Conservation (phyloP, 129 eudicot genomes). For the Lonicera japonica region DNA sequence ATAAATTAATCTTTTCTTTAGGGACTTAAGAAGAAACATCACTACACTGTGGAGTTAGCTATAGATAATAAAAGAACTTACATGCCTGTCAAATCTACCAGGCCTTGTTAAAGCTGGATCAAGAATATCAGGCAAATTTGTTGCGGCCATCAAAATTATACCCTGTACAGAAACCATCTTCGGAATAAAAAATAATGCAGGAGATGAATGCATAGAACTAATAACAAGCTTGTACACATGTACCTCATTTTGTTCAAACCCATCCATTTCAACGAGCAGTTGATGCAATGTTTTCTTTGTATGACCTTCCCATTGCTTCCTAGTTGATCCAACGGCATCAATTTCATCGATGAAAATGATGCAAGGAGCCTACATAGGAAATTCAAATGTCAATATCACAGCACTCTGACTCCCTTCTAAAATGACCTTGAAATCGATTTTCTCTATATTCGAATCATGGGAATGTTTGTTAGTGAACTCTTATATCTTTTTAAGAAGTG, state of each 20-base stretch:
- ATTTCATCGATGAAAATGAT: conserved; percentile 94
- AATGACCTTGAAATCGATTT: too few species aligned
- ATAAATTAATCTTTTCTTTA: too few species aligned
- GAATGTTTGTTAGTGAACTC: too few species aligned
- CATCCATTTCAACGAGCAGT: conserved; percentile 1
- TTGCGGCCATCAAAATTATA: conserved; percentile 86
- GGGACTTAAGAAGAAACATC: not conserved
- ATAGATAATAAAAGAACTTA: conserved; percentile 42
- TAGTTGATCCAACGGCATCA: conserved; percentile 94
- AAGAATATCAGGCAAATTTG: conserved; percentile 85
- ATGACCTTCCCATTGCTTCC: conserved; percentile 99
- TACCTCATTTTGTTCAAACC: conserved; percentile 77
- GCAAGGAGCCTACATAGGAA: conserved; percentile 74
- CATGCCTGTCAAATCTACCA: conserved; percentile 92
- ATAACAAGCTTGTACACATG: not conserved
- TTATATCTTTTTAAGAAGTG: too few species aligned
- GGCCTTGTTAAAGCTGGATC: conserved; percentile 91
- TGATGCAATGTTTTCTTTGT: conserved; percentile 51
- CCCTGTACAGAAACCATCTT: conserved; percentile 39
- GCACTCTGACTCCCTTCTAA: too few species aligned
- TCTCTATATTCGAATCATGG: too few species aligned
- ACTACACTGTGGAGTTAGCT: not conserved
- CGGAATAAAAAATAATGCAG: not conserved
- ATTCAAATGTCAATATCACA: not conserved
- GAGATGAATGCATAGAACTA: not conserved